Base-by-base conservation (phyloP, 176 grass and related monocot genomes). In the Carex scoparia region DNA sequence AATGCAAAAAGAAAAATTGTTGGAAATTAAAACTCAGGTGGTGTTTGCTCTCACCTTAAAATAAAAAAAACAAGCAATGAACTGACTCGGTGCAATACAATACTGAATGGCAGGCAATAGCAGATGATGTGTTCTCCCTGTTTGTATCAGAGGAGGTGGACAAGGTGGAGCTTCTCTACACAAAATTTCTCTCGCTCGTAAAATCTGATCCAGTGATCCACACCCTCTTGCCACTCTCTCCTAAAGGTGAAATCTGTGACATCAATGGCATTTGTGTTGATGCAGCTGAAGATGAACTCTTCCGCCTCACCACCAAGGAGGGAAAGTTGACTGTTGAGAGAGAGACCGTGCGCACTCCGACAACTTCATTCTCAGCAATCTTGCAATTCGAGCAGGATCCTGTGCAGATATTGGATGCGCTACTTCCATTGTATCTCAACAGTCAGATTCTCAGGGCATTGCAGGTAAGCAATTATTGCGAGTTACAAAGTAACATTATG, bases 361-460 rank as follows among this genome's bases (percentile, higher is more conserved):
- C 84, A 68, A 85, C 78, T 86, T 61, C 87, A 3, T 94, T 93
- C 89, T 94, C 91, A 16, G 84, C 94, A 5, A 92, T 97, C 18
- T 84, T 97, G 37, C 91, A 97, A 87, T 97, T 97, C 78, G 94
- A 97, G 91, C 94, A 97, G 91, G 94, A 97, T 68, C 91, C 94
- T 14, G 89, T 97, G 23, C 94, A 97, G 84, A 94, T 97, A 86
- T 85, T 97, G 40, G 94, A 97, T 84, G 94, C 94, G 0, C 89
- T 97, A 30, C 91, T 97, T 37, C 94, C 94, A 59, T 90, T 97
- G 51, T 97, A 97, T 88, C 94, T 94, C 86, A 97, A 97, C 89
- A 91, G 89, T 84, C 89, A 97, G 88, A 94, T 97, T 62, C 91
- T 97, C 23, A 86, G 94, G 14, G 89, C 94, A 4, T 87, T 92